phyloP scores from a whole-genome alignment of 331 rosid genomes.

The Dryas integrifolia region DNA sequence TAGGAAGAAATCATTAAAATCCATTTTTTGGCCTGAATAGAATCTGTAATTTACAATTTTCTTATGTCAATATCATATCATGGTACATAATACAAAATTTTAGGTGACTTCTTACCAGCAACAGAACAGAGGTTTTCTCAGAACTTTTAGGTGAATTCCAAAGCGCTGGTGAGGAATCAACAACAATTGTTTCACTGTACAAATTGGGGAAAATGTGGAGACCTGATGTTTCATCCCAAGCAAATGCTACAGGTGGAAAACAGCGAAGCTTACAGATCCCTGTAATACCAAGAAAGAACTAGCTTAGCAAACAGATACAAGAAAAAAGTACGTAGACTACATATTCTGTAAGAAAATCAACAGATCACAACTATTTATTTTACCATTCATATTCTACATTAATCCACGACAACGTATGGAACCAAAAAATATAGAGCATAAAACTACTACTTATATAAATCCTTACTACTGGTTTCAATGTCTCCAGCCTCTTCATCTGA shows the following conservation, averaged over 20 bases:
- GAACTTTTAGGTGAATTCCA: slow-evolving; percentile 66
- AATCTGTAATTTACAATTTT: not conserved
- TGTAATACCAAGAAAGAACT: slow-evolving; percentile 40
- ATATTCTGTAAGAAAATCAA: not conserved
- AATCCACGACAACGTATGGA: not conserved
- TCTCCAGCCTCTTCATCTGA: slow-evolving; percentile 80
- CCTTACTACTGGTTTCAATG: slow-evolving; percentile 66
- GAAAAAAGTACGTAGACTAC: not conserved
- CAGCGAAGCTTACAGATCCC: slow-evolving; percentile 94
- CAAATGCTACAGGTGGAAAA: slow-evolving; percentile 94
- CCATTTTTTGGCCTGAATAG: not conserved
- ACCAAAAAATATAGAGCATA: slow-evolving; percentile 20
- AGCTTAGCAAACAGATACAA: slow-evolving; percentile 19
- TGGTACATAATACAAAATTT: not conserved
- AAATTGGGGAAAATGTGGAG: slow-evolving; percentile 80
- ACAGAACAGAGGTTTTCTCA: slow-evolving; percentile 73
- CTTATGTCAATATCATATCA: slow-evolving; percentile 5
- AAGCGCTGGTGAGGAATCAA: slow-evolving; percentile 83
- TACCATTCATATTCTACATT: not conserved
- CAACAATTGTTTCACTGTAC: slow-evolving; percentile 63
- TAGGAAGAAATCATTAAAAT: slow-evolving; percentile 5
- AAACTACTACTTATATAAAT: slow-evolving; percentile 10
- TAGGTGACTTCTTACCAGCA: slow-evolving; percentile 60
- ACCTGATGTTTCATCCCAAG: slow-evolving; percentile 89
- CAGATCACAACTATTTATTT: not conserved